Base-by-base conservation (phyloP, 2,329 filamentous ascomycete genomes). In the Xylariaceae sp. region DNA sequence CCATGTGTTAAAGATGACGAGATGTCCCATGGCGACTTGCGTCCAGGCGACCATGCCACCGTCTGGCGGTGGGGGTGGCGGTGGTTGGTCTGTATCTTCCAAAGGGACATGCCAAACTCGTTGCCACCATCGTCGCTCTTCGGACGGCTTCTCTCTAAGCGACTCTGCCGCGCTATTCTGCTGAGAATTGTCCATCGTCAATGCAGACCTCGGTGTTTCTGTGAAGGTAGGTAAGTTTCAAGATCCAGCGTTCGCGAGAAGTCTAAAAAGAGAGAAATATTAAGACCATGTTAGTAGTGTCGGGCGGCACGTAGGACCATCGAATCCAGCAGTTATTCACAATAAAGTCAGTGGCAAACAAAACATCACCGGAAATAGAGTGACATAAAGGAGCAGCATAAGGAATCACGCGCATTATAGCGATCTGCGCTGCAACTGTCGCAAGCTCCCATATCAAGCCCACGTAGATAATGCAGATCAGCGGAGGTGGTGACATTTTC, bases 1-100 rank as follows among this genome's bases (percentile, higher is more conserved):
- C 78, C 78, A 81, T 64, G 77, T 79, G 60, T 80, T 79, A 26
- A 56, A 48, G 23, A 41, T 44, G 12, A 62, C 21, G 24, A 60
- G 46, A 60, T 81, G 79, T 1, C 77, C 74, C 1, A 76, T 76
- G 8, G 76, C 33, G 6, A 79, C 78, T 63, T 81, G 78, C 24
- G 75, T 66, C 78, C 79, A 81, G 48, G 77, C 71, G 14, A 59
- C 58, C 12, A 74, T 23, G 3, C 78, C 78, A 4, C 67, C 65
- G 40, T 71, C 63, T 16, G 64, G 65, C 1, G 54, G 44, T 6
- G 56, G 33, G 8, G 26, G 36, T 3, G 36, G 47, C 6, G 34
- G 51, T 12, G 6, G 26, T 12, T 54, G 34, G 43, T 40, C 34
- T 33, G 28, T 19, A n/a, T 47, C 51, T 19, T 26, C 37, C 9